Evolutionary conservation across 2,329 filamentous ascomycete species (phyloP).

Genomic region (Plenodomus tracheiphilus): DNA sequence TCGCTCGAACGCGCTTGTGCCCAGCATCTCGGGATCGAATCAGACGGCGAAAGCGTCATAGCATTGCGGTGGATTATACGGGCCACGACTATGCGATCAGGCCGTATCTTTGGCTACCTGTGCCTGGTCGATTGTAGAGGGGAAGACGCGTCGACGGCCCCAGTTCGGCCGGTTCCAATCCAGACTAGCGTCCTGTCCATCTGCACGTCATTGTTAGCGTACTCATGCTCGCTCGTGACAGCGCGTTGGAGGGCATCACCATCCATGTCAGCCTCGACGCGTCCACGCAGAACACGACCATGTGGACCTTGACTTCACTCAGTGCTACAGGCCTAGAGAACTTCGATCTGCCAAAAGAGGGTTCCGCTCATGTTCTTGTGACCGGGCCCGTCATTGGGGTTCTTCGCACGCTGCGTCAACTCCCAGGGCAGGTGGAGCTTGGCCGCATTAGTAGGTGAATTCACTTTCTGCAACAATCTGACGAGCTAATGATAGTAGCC

Average conservation of each 20-base stretch:
- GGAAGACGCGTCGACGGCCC: background rate
- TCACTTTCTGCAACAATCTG: background rate
- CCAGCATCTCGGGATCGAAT: background rate
- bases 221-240: conserved; percentile 15
- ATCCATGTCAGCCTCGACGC: conserved; percentile 17
- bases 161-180: background rate
- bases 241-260: conserved; percentile 19
- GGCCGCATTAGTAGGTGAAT: conserved; percentile 22
- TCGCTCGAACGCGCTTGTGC: background rate
- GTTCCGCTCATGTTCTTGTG: conserved; percentile 7
- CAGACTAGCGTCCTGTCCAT: conserved; percentile 4
- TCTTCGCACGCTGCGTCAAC: background rate
- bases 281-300: conserved; percentile 11
- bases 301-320: conserved; percentile 18
- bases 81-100: background rate
- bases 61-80: background rate
- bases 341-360: conserved; percentile 6
- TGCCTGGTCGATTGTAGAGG: background rate
- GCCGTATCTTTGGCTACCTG: background rate
- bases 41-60: background rate
- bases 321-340: background rate
- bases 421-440: conserved; percentile 10
- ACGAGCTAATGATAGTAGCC: conserved; percentile 10
- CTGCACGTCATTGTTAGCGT: conserved; percentile 17
- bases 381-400: conserved; percentile 1